Base-by-base conservation (phyloP, 768 basidiomycete genomes). In the Leccinum fibrillosum region DNA sequence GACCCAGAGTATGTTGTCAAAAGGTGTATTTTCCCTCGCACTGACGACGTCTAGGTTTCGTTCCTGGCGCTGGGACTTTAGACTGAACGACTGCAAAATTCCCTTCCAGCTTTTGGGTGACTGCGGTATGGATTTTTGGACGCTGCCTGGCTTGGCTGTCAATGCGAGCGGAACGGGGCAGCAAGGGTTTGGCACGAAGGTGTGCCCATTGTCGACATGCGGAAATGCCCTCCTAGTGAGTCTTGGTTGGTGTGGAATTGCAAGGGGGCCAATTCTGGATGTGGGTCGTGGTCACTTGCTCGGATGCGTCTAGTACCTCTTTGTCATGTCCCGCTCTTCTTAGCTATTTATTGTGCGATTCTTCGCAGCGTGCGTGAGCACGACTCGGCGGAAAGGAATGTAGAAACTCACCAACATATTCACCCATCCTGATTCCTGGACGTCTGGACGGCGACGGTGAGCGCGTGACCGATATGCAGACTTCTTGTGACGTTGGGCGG, bases 401-500 rank as follows among this genome's bases (percentile, higher is more conserved):
- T n/a, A 56, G 4, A 12, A 12, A 23, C 84, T 62, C 32, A 89
- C 94, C 96, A 99, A 69, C 97, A 84, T 51, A 94, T 78, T 60
- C 98, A 75, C 1, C 84, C 75, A 69, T 99, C 97, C 68, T 28
- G 26, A 26, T 26, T 26, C 26, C 26, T 26, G 26, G 26, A 26
- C 26, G 26, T 26, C 26, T 98, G 94, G 59, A 99, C 88, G 6
- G 94, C 90, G 7, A 88, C 82, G 1, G 95, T 96, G 55, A 99
- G 78, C 2, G 87, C 96, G 64, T 99, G 97, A 2, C 96, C 96
- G 57, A 97, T 94, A 67, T 98, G 95, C 57, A 98, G 77, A 59
- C 84, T 89, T 6, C 97, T 95, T 0, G 97, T 99, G 62, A 99
- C 94, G 67, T 98, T 98, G 3, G 97, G 97, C 4, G 95, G 96